A percentile compares a stretch with the other conserved stretches of the same genome.
Evolutionary conservation across 805 yeast genomes (phyloP).

Genomic region (Sugiyamaella marilandica): DNA sequence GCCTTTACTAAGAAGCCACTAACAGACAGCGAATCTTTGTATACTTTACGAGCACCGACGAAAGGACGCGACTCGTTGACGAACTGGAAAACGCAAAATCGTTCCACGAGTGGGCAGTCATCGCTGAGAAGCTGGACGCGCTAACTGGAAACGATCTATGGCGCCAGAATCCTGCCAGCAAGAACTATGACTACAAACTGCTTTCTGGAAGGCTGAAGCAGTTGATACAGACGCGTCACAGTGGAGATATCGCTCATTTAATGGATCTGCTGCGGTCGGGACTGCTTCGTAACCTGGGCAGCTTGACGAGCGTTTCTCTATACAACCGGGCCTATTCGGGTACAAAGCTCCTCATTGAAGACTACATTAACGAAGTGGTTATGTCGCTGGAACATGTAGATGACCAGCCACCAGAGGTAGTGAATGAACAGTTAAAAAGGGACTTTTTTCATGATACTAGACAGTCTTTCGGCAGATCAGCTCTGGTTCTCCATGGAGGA

Average conservation of each 20-base stretch:
- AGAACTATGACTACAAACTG: conserved; percentile 76
- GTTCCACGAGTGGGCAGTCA: conserved; percentile 64
- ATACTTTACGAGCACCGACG: conserved; percentile 20
- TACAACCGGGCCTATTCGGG: conserved; percentile 83
- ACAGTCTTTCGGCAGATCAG: conserved; percentile 86
- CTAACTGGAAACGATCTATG: conserved; percentile 39
- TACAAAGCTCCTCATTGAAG: conserved; percentile 84
- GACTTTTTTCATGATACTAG: conserved; percentile 82
- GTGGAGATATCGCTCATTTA: conserved; percentile 52
- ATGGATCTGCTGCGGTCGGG: conserved; percentile 75
- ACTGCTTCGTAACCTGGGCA: conserved; percentile 83
- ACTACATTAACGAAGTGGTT: conserved; percentile 72
- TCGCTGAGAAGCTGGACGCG: conserved; percentile 42
- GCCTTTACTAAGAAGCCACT: not conserved
- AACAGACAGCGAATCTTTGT: conserved; percentile 11
- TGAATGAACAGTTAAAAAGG: conserved; percentile 46
- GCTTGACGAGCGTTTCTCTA: conserved; percentile 71
- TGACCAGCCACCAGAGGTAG: conserved; percentile 28
- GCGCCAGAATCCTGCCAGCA: conserved; percentile 76
- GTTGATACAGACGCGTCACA: conserved; percentile 56
- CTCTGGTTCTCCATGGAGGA: conserved; percentile 89
- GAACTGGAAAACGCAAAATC: conserved; percentile 41
- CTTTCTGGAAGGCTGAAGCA: conserved; percentile 68
- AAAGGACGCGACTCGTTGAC: conserved; percentile 20
- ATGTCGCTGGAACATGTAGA: conserved; percentile 59